Percentiles rank a stretch among this genome's conserved stretches.
Conservation (phyloP, 108 stramenopile genomes). For the Phaeodactylum tricornutum region DNA sequence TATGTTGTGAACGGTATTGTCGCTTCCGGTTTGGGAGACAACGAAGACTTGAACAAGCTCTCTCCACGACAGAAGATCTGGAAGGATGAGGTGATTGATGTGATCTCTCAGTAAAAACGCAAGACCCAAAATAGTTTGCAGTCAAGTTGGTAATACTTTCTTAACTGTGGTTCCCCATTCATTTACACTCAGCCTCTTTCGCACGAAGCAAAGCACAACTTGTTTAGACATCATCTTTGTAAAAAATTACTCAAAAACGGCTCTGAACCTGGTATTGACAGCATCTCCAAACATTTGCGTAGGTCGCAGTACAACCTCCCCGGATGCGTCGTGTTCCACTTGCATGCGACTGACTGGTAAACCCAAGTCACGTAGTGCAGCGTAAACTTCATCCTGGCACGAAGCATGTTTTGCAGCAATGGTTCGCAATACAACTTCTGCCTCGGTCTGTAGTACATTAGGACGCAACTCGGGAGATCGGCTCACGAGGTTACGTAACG, state of each 20-base stretch:
- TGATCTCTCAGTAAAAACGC: too few relatives aligned
- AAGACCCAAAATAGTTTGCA: too few relatives aligned
- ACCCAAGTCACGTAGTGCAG: slow-evolving; percentile 82
- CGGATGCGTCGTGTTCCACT: background rate
- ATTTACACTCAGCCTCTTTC: too few relatives aligned
- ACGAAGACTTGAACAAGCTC: slow-evolving; percentile 6
- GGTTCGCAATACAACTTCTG: slow-evolving; percentile 56
- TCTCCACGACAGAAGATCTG: slow-evolving; percentile 13
- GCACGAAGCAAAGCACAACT: too few relatives aligned
- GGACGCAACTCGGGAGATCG: slow-evolving; percentile 20
- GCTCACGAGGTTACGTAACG: slow-evolving; percentile 77
- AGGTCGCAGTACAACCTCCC: background rate
- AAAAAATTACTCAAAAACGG: slow-evolving; percentile 5
- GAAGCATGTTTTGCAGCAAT: slow-evolving; percentile 64
- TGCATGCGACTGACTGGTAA: background rate
- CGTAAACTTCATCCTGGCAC: slow-evolving; percentile 87
- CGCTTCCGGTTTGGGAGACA: slow-evolving; percentile 23
- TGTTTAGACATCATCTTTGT: background rate
- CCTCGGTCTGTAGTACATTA: slow-evolving; percentile 55
- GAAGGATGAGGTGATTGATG: too few relatives aligned
- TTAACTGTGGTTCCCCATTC: too few relatives aligned
- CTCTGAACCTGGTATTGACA: slow-evolving; percentile 4
- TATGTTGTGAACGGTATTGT: slow-evolving; percentile 21
- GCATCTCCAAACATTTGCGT: slow-evolving; percentile 2
- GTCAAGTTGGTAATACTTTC: too few relatives aligned